Percentiles rank a stretch among this genome's conserved stretches.
Evolutionary conservation across 805 yeast species (phyloP).

Genomic region (Isabelozyma rhagii): DNA sequence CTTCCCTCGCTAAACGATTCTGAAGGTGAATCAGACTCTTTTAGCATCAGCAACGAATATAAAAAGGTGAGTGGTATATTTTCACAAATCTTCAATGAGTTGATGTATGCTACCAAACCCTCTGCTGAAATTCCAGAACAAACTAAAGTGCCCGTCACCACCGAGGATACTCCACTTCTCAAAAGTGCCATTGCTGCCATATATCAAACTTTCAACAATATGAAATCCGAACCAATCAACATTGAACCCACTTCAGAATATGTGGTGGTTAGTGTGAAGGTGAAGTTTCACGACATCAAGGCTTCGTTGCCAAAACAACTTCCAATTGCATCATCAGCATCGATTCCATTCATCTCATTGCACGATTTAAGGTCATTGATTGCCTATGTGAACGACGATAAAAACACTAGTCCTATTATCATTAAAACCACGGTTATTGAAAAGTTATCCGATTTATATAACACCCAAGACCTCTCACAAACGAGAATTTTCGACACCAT

Average conservation of each 20-base stretch:
- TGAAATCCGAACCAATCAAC: background rate
- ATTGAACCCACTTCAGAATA: constrained; percentile 34
- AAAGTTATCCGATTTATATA: constrained; percentile 35
- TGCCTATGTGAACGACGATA: constrained; percentile 50
- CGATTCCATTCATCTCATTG: constrained; percentile 53
- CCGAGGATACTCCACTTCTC: constrained; percentile 23
- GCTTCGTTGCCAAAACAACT: constrained; percentile 54
- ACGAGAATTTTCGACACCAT: constrained; percentile 50
- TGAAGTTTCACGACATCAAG: constrained; percentile 60
- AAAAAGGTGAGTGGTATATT: constrained; percentile 22
- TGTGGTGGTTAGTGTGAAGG: constrained; percentile 63
- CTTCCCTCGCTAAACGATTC: constrained; percentile 42
- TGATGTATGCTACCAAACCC: constrained; percentile 14
- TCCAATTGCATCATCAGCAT: constrained; percentile 45
- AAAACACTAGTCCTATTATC: constrained; percentile 24
- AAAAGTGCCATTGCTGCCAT: constrained; percentile 41
- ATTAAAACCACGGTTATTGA: constrained; percentile 41
- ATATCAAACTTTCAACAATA: constrained; percentile 34
- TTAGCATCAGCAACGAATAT: constrained; percentile 13
- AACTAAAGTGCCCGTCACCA: background rate
- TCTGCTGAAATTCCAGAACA: background rate
- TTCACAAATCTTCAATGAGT: constrained; percentile 23
- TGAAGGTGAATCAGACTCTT: constrained; percentile 14
- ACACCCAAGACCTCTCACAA: constrained; percentile 33
- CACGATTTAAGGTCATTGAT: constrained; percentile 61